These are phyloP conservation scores for Talaromyces marneffei DNA, from an alignment of 2,329 filamentous ascomycete genomes.

Conservation along the genomic window DNA sequence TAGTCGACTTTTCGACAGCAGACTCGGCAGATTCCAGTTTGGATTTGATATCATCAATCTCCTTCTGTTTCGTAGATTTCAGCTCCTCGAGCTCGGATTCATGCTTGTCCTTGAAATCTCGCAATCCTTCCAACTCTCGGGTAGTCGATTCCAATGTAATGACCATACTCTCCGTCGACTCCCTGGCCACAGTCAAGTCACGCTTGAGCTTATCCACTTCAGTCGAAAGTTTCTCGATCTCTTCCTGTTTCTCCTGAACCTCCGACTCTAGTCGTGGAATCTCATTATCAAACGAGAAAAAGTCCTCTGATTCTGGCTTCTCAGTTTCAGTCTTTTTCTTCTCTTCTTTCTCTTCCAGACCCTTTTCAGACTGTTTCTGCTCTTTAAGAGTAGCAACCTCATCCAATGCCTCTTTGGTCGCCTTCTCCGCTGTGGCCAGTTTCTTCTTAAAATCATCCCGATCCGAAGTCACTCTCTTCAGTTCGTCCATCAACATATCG, in stretches of 20 bases:
- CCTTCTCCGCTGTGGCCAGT: slow-evolving; percentile 61
- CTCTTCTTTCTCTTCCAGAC: slow-evolving; percentile 20
- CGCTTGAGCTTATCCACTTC: slow-evolving; percentile 64
- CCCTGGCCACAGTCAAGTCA: slow-evolving; percentile 65
- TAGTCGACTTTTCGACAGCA: slow-evolving; percentile 25
- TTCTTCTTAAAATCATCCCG: slow-evolving; percentile 75
- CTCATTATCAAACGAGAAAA: slow-evolving; percentile 91
- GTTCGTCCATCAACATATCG: slow-evolving; percentile 89
- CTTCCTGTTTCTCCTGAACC: slow-evolving; percentile 61
- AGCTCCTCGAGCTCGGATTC: slow-evolving; percentile 44
- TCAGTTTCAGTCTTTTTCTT: slow-evolving; percentile 12
- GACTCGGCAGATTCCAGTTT: slow-evolving; percentile 31
- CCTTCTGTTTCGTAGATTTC: slow-evolving; percentile 36
- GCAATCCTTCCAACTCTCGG: slow-evolving; percentile 54
- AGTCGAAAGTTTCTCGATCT: slow-evolving; percentile 63
- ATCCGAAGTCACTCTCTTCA: slow-evolving; percentile 79
- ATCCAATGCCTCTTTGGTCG: slow-evolving; percentile 55
- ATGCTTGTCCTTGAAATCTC: slow-evolving; percentile 48
- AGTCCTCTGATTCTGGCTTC: slow-evolving; percentile 56
- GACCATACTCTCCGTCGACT: slow-evolving; percentile 62
- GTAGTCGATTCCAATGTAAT: slow-evolving; percentile 62
- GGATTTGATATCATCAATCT: slow-evolving; percentile 38
- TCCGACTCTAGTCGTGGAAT: slow-evolving; percentile 74
- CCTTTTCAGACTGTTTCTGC: slow-evolving; percentile 24
- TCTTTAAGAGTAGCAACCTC: slow-evolving; percentile 56